A percentile compares a stretch with the other conserved stretches of the same genome.
phyloP scores from a whole-genome alignment of 1,284 basidiomycete genomes.

The Pterula multifida region DNA sequence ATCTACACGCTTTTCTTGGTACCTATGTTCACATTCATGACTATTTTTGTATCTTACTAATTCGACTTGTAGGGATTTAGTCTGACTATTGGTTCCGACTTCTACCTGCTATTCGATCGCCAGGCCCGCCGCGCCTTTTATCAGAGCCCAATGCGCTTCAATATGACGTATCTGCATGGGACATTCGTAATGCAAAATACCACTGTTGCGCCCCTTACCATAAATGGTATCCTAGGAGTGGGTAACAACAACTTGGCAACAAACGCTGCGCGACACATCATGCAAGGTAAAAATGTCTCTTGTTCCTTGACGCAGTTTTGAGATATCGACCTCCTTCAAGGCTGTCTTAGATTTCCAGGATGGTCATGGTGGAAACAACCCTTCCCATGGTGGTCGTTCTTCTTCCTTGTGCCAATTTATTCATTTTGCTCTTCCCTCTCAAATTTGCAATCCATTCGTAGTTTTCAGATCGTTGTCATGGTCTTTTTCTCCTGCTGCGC shows the following conservation, averaged over 20 bases:
- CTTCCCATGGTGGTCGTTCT: constrained; percentile 66
- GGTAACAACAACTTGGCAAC: constrained; percentile 25
- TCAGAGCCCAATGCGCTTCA: constrained; percentile 27
- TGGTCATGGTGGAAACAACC: constrained; percentile 73
- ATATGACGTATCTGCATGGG: constrained; percentile 43
- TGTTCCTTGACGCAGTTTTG: background rate
- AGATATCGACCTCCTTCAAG: constrained; percentile 19
- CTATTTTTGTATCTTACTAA: constrained; percentile 2
- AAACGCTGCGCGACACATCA: constrained; percentile 20
- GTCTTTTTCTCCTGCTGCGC: constrained; percentile 66
- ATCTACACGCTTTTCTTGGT: constrained; percentile 80
- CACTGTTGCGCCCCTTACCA: constrained; percentile 28
- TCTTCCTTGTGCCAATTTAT: constrained; percentile 73
- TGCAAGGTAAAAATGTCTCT: constrained; percentile 31
- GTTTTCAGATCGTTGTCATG: constrained; percentile 67
- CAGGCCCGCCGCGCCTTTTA: constrained; percentile 43
- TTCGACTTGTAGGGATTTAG: constrained; percentile 55
- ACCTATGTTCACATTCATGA: constrained; percentile 10
- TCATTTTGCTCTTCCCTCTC: constrained; percentile 66
- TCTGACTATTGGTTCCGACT: constrained; percentile 75
- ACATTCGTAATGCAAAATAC: constrained; percentile 48
- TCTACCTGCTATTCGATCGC: constrained; percentile 68
- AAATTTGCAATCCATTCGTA: constrained; percentile 63
- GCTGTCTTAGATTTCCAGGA: constrained; percentile 57
- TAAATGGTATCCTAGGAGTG: constrained; percentile 54